Evolutionary conservation across 192 early-diverging fungal species (phyloP).

Genomic region (Entomortierella parvispora): DNA sequence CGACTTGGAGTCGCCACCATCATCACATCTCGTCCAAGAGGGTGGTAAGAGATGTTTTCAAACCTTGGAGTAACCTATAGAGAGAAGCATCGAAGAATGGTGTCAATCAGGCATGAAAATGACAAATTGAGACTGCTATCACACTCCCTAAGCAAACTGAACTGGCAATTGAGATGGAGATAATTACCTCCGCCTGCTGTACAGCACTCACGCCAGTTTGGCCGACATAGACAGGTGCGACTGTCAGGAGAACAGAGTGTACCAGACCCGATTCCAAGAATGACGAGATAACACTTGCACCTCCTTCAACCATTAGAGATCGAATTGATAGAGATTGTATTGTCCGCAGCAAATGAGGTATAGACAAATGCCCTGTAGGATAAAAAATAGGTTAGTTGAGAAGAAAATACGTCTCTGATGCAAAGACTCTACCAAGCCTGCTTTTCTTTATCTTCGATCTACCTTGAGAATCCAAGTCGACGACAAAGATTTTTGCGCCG

Average conservation of each 20-base stretch:
- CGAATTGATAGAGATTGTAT: slow-evolving; percentile 47
- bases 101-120: too few relatives aligned
- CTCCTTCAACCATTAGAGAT: slow-evolving; percentile 91
- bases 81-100: not conserved
- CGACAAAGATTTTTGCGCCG: slow-evolving; percentile 69
- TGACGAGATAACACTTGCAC: slow-evolving; percentile 75
- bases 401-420: not conserved
- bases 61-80: slow-evolving; percentile 23
- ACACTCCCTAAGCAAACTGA: too few relatives aligned
- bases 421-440: not conserved
- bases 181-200: slow-evolving; percentile 48
- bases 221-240: slow-evolving; percentile 79
- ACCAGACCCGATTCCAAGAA: slow-evolving; percentile 60
- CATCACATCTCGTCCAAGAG: slow-evolving; percentile 38
- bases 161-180: not conserved
- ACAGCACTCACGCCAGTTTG: slow-evolving; percentile 61
- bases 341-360: slow-evolving; percentile 22
- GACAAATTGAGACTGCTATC: too few relatives aligned
- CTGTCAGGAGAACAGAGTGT: slow-evolving; percentile 72
- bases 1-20: slow-evolving; percentile 29
- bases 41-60: slow-evolving; percentile 26
- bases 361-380: slow-evolving; percentile 29
- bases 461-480: slow-evolving; percentile 43
- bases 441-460: not conserved
- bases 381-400: too few relatives aligned